These are phyloP conservation scores for Blastobotrys buckinghamii DNA, from an alignment of 1,139 yeast species.

Conservation along the genomic window DNA sequence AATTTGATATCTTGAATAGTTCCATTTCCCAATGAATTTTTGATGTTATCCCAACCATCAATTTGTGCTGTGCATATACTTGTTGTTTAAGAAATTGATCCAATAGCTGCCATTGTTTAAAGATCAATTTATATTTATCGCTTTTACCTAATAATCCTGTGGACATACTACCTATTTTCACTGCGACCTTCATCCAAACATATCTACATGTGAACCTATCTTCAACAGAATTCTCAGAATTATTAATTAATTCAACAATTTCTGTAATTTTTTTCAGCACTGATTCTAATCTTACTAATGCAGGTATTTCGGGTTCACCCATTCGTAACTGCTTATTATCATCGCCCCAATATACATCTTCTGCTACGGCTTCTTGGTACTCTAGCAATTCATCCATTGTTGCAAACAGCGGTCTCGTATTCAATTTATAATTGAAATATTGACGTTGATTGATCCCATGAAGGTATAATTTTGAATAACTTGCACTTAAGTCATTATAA, in stretches of 20 bases:
- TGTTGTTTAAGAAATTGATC: constrained; percentile 23
- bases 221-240: background rate
- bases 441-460: constrained; percentile 8
- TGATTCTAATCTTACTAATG: background rate
- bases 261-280: background rate
- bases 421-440: constrained; percentile 14
- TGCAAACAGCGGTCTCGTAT: constrained; percentile 13
- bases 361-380: constrained; percentile 14
- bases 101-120: constrained; percentile 18
- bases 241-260: background rate
- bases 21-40: constrained; percentile 28
- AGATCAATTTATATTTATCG: background rate
- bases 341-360: constrained; percentile 11
- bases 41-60: constrained; percentile 23
- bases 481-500: constrained; percentile 1
- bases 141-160: constrained; percentile 4
- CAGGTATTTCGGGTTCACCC: background rate
- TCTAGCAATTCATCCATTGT: constrained; percentile 14
- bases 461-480: constrained; percentile 7
- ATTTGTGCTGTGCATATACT: constrained; percentile 20
- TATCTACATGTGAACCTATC: constrained; percentile 7
- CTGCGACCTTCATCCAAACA: constrained; percentile 13
- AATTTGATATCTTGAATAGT: constrained; percentile 8
- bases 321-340: constrained; percentile 10
- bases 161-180: constrained; percentile 10